Evolutionary conservation across 352 stramenopile species (phyloP).

Genomic region (Albugo laibachii): DNA sequence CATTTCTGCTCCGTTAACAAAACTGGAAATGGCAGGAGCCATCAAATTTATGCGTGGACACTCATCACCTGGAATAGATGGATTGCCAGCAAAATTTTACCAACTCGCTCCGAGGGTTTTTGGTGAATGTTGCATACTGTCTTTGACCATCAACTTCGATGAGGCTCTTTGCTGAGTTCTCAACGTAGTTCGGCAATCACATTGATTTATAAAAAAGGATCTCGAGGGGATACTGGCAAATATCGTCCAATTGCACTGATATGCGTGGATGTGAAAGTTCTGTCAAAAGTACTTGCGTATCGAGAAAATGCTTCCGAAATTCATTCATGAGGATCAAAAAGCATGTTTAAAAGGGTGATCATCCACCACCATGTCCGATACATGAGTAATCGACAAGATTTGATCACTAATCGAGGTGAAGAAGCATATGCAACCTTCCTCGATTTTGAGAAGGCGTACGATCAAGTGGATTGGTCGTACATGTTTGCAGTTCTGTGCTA

Average conservation of each 20-base stretch:
- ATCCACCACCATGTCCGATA: constrained; percentile 9
- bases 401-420: neutral
- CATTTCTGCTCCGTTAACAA: neutral
- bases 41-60: constrained; percentile 1
- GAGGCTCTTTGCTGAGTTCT: constrained; percentile 4
- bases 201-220: constrained; percentile 9
- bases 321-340: constrained; percentile 8
- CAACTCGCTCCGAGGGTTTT: constrained; percentile 8
- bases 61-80: constrained; percentile 4
- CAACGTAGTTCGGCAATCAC: constrained; percentile 7
- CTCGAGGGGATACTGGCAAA: constrained; percentile 1
- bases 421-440: neutral
- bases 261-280: constrained; percentile 9
- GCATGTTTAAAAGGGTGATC: neutral
- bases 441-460: neutral
- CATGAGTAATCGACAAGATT: constrained; percentile 7
- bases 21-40: neutral
- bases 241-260: constrained; percentile 12
- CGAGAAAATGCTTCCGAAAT: neutral
- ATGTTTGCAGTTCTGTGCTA: constrained; percentile 5
- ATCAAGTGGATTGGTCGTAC: constrained; percentile 8
- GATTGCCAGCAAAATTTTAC: constrained; percentile 8
- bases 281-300: constrained; percentile 4
- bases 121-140: constrained; percentile 3
- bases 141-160: constrained; percentile 6